These are phyloP conservation scores for Geoglossum cookeanum DNA, from an alignment of 2,329 filamentous ascomycete genomes.

Conservation along the genomic window DNA sequence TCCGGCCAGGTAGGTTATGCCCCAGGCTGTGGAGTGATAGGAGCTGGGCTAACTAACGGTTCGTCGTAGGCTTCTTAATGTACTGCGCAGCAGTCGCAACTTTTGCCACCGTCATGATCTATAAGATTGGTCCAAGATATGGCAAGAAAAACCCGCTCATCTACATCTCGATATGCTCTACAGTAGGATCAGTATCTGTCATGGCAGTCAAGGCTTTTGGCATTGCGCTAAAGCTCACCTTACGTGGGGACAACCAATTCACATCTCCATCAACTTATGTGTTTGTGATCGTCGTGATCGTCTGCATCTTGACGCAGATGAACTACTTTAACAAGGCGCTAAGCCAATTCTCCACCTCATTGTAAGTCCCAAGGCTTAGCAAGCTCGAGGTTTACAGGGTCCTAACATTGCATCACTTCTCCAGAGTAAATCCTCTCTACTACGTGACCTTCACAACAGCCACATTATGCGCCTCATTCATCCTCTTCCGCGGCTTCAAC, in stretches of 20 bases:
- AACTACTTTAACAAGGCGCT: slow-evolving; percentile 99
- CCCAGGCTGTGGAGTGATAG: slow-evolving; percentile 6
- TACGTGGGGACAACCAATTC: slow-evolving; percentile 89
- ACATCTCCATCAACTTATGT: slow-evolving; percentile 89
- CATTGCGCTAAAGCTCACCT: slow-evolving; percentile 87
- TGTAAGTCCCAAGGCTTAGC: slow-evolving; percentile 39
- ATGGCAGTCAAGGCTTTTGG: slow-evolving; percentile 99
- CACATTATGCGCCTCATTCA: slow-evolving; percentile 85
- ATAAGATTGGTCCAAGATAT: slow-evolving; percentile 72
- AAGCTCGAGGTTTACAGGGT: slow-evolving; percentile 1
- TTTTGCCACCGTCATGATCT: slow-evolving; percentile 90
- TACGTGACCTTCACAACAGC: slow-evolving; percentile 96
- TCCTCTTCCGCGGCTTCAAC: slow-evolving; percentile 91
- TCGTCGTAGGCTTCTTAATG: slow-evolving; percentile 58
- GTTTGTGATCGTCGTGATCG: slow-evolving; percentile 78
- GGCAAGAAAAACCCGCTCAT: slow-evolving; percentile 92
- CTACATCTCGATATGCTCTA: slow-evolving; percentile 94
- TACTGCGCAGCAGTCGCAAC: slow-evolving; percentile 65
- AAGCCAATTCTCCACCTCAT: slow-evolving; percentile 90
- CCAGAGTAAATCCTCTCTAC: slow-evolving; percentile 83
- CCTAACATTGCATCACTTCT: background rate
- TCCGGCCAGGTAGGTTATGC: slow-evolving; percentile 59
- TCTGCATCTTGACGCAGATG: slow-evolving; percentile 98
- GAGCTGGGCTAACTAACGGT: slow-evolving; percentile 12
- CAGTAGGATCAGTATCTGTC: slow-evolving; percentile 89